Base-by-base conservation (phyloP, 805 yeast genomes). In the Wickerhamomyces pijperi region DNA sequence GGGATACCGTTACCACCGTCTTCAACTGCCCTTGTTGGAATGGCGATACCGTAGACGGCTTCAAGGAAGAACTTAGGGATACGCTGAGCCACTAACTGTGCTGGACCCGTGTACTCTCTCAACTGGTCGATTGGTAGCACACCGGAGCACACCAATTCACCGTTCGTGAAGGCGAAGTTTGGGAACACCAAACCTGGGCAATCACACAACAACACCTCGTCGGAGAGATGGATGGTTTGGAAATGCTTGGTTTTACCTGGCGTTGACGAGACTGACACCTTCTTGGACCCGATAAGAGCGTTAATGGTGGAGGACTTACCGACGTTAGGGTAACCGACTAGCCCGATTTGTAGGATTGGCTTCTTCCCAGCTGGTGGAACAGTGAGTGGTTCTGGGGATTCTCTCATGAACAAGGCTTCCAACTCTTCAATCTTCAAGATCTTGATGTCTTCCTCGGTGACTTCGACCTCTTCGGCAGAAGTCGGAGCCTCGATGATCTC, bases 151-250 rank as follows among this genome's bases (percentile, higher is more conserved):
- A 92, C 98, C 53, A 92, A 72, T 53, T 92, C 99, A 50, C 94
- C 97, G 54, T 87, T 88, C 19, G 96, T 84, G 57, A 83, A 84
- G 6, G 97, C 97, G 58, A 92, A 92, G 54, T 90, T 92, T 19
- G 99, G 98, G 68, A 92, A 92, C 15, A 92, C 99, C 45, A 92
- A 70, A 72, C 99, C 99, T 2, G 99, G 99, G 68, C 99, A 92
- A 70, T 92, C 99, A 63, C 97, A 92, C 39, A 92, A 68, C 48
- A 87, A 70, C 2, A 92, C 92, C 29, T 81, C 71, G 38, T 82
- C 83, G 1, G 95, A 76, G 35, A 92, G 70, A 55, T 76, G 74
- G 45, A 92, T 88, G 1, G 99, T 92, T 67, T 92, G 99, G 71
- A 92, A 92, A 69, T 92, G 99, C 59, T 92, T 92, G 13, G 99